Percentiles rank a stretch among this genome's conserved stretches.
Evolutionary conservation across 257 asterid genomes (phyloP).

Genomic region (Fraxinus quadrangulata): DNA sequence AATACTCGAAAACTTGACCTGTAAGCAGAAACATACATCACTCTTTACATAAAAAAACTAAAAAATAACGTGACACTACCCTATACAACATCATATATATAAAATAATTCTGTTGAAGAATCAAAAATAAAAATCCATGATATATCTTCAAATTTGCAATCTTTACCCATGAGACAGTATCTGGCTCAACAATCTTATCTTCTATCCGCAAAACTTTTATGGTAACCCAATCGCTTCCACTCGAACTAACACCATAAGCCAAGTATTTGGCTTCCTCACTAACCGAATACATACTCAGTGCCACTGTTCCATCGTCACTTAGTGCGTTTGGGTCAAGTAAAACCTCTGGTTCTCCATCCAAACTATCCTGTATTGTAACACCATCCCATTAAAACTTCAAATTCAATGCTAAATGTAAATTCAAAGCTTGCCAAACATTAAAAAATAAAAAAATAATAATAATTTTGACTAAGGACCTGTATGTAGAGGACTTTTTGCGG

Average conservation of each 20-base stretch:
- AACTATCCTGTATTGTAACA: slow-evolving; percentile 40
- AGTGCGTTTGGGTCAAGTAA: slow-evolving; percentile 63
- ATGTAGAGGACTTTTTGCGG: slow-evolving; percentile 62
- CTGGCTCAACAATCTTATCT: slow-evolving; percentile 43
- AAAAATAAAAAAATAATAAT: background rate
- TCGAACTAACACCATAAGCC: slow-evolving; percentile 61
- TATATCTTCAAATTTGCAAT: background rate
- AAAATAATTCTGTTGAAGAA: background rate
- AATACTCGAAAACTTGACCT: slow-evolving; percentile 59
- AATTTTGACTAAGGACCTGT: slow-evolving; percentile 38
- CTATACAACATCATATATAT: background rate
- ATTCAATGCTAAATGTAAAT: background rate
- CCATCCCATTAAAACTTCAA: background rate
- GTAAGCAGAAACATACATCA: slow-evolving; percentile 13
- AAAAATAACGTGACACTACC: background rate
- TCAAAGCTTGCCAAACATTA: background rate
- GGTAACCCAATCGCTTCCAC: slow-evolving; percentile 78
- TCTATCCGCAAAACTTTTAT: slow-evolving; percentile 55
- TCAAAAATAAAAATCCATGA: background rate
- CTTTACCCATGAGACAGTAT: slow-evolving; percentile 59
- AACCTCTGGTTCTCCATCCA: slow-evolving; percentile 55
- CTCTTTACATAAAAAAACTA: background rate
- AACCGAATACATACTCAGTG: slow-evolving; percentile 46
- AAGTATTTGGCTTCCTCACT: slow-evolving; percentile 63
- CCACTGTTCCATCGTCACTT: slow-evolving; percentile 66